Evolutionary conservation across 2,329 filamentous ascomycete species (phyloP).

Genomic region (Aspergillus pseudoterreus): DNA sequence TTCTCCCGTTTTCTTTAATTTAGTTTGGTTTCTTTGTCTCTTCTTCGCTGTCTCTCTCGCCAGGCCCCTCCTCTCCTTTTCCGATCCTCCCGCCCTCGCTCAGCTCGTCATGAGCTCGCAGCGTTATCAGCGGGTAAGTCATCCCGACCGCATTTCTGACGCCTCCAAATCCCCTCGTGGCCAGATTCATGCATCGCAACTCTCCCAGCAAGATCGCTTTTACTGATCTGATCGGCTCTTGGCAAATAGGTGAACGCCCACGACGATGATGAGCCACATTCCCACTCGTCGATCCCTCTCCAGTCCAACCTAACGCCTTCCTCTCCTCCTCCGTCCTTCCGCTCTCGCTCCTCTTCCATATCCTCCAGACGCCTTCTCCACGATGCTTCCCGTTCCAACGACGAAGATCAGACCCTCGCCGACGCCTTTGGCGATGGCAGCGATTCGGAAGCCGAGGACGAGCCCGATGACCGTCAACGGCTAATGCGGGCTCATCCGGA

Average conservation of each 20-base stretch:
- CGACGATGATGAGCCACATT: conserved; percentile 38
- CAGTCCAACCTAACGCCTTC: conserved; percentile 29
- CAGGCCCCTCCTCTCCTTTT: conserved; percentile 16
- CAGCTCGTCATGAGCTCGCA: conserved; percentile 48
- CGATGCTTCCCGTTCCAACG: conserved; percentile 48
- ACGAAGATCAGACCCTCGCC: conserved; percentile 76
- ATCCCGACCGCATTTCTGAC: not conserved
- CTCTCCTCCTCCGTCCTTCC: conserved; percentile 71
- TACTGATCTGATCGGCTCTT: not conserved
- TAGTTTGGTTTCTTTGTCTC: conserved; percentile 7
- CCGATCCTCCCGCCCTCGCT: conserved; percentile 22
- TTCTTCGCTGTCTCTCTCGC: conserved; percentile 9
- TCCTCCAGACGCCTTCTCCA: conserved; percentile 51
- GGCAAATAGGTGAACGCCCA: conserved; percentile 39
- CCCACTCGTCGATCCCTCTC: conserved; percentile 29
- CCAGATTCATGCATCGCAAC: not conserved
- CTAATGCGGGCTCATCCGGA: conserved; percentile 67
- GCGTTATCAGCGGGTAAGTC: conserved; percentile 46
- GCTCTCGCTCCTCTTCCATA: conserved; percentile 73
- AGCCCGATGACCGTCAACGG: conserved; percentile 77
- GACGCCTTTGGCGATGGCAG: conserved; percentile 88
- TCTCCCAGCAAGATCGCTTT: not conserved
- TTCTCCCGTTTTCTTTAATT: not conserved
- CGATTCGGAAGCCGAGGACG: conserved; percentile 65
- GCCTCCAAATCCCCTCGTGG: no score